phyloP scores from a whole-genome alignment of 768 basidiomycete genomes.

The Phylloporus sp. region DNA sequence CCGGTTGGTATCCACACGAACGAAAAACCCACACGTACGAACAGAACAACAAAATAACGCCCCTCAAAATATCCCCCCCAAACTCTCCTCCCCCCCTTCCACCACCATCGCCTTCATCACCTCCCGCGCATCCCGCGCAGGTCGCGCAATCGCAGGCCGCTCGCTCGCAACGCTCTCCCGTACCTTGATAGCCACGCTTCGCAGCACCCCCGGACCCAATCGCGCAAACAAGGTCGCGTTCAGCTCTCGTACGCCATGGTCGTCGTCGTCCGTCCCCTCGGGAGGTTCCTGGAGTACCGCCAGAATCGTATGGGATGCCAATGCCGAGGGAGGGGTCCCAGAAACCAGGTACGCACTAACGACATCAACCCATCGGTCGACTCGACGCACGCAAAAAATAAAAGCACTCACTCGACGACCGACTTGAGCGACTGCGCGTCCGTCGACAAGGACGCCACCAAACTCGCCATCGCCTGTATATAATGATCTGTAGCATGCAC shows the following conservation, averaged over 20 bases:
- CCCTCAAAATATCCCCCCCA: slow-evolving; percentile 25
- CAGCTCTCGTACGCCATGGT: no score
- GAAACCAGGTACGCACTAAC: slow-evolving; percentile 55
- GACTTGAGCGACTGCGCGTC: slow-evolving; percentile 59
- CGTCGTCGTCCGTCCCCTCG: slow-evolving; percentile 34
- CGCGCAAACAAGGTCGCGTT: slow-evolving; percentile 56
- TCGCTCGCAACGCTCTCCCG: slow-evolving; percentile 66
- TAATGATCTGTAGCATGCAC: slow-evolving; percentile 62
- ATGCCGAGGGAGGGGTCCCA: slow-evolving; percentile 62
- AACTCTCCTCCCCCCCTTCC: slow-evolving; percentile 22
- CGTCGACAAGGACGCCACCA: slow-evolving; percentile 60
- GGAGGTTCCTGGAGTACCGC: slow-evolving; percentile 50
- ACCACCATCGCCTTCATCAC: slow-evolving; percentile 40
- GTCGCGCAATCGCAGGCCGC: slow-evolving; percentile 65
- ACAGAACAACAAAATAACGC: no score
- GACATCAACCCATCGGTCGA: no score
- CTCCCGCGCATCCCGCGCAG: slow-evolving; percentile 80
- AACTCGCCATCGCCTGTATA: slow-evolving; percentile 53
- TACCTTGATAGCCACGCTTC: slow-evolving; percentile 67
- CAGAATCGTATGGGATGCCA: slow-evolving; percentile 57
- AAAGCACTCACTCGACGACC: slow-evolving; percentile 61
- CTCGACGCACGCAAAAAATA: no score
- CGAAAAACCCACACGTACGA: no score
- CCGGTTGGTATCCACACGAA: neutral
- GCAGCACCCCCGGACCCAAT: slow-evolving; percentile 53